Percentiles rank a stretch among this genome's conserved stretches.
Evolutionary conservation across 306 rosid genomes (phyloP).

Genomic region (Mimosa pudica): DNA sequence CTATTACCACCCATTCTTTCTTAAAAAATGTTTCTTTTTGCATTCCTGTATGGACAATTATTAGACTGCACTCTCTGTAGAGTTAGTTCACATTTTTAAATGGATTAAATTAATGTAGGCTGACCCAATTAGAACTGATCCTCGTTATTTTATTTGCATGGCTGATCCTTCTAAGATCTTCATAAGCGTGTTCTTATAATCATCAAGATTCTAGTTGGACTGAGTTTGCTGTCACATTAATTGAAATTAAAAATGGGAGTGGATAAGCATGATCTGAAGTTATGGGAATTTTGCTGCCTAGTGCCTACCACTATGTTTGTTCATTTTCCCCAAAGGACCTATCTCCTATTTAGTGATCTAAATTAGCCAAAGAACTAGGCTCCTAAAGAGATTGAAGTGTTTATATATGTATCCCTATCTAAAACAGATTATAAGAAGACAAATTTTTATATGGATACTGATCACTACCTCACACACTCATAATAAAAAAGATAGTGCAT

Average conservation of each 20-base stretch:
- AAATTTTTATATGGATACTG: background rate
- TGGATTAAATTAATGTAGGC: background rate
- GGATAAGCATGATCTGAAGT: background rate
- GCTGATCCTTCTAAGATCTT: conserved; percentile 21
- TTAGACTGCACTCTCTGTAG: background rate
- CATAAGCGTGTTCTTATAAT: conserved; percentile 55
- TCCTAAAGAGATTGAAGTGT: conserved; percentile 22
- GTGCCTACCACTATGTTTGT: conserved; percentile 1
- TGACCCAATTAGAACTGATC: conserved; percentile 3
- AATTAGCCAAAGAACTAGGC: conserved; percentile 18
- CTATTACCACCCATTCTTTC: background rate
- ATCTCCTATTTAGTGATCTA: background rate
- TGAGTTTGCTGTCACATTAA: conserved; percentile 16
- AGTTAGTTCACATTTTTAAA: background rate
- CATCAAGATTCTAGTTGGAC: conserved; percentile 58
- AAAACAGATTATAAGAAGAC: conserved; percentile 27
- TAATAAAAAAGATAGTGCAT: conserved; percentile 2
- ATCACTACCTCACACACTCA: conserved; percentile 14
- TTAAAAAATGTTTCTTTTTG: background rate
- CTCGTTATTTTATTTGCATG: conserved; percentile 23
- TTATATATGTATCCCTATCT: background rate
- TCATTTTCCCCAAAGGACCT: conserved; percentile 23
- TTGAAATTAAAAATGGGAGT: background rate
- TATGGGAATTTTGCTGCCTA: background rate
- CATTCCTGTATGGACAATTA: background rate